Conservation (phyloP, 2,329 filamentous ascomycete genomes). For the Ophiostoma piceae region DNA sequence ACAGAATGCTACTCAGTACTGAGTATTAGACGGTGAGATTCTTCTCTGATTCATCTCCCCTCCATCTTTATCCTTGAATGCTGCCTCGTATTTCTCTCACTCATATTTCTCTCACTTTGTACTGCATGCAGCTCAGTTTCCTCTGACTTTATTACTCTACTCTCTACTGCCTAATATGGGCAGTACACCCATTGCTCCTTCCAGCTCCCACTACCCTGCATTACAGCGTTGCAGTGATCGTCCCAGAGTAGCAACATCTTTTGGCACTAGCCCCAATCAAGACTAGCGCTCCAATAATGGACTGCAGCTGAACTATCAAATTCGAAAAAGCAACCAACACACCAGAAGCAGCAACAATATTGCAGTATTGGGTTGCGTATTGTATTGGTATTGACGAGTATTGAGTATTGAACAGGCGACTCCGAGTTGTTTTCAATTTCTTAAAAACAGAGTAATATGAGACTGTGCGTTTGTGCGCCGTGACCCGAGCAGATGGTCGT, state of each 20-base stretch:
- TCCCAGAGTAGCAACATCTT: conserved; percentile 1
- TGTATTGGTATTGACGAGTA: not conserved
- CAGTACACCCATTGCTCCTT: not conserved
- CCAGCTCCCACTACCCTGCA: not conserved
- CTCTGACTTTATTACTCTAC: too few species aligned
- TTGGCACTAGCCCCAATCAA: not conserved
- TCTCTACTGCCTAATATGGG: too few species aligned
- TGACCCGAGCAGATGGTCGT: not conserved
- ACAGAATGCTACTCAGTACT: too few species aligned
- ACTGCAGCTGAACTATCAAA: not conserved
- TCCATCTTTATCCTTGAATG: too few species aligned
- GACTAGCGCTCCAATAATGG: not conserved
- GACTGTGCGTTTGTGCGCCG: too few species aligned
- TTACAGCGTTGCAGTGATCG: conserved; percentile 1
- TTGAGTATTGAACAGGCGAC: not conserved
- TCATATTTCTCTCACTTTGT: too few species aligned
- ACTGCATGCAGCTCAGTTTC: too few species aligned
- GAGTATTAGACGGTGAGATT: too few species aligned
- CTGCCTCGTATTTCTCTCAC: too few species aligned
- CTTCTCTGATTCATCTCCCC: too few species aligned
- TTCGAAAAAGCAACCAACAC: not conserved
- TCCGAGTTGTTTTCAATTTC: not conserved
- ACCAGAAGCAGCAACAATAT: not conserved
- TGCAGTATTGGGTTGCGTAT: not conserved
- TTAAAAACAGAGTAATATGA: not conserved